phyloP scores from a whole-genome alignment of 208 protist species.

The Endotrypanum monterogeii region DNA sequence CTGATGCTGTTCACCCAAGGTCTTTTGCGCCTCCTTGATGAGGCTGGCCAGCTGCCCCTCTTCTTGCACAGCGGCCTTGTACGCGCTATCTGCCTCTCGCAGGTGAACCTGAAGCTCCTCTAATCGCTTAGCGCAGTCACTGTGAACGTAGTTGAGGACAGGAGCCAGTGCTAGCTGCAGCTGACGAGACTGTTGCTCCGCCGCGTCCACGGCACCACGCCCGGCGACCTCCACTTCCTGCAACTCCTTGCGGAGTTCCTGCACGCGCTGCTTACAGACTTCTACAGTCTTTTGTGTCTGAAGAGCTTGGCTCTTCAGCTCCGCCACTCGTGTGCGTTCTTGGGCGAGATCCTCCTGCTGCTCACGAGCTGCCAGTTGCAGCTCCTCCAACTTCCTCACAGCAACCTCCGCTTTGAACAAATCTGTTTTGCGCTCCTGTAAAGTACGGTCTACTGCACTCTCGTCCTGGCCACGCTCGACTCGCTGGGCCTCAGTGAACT shows the following conservation, averaged over 20 bases:
- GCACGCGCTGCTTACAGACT: constrained; percentile 14
- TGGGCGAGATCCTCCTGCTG: constrained; percentile 31
- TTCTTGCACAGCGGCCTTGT: constrained; percentile 20
- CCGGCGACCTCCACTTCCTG: constrained; percentile 12
- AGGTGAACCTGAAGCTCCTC: constrained; percentile 35
- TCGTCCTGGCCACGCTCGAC: constrained; percentile 47
- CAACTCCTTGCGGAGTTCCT: constrained; percentile 12
- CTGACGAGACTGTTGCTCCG: constrained; percentile 23
- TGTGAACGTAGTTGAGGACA: constrained; percentile 43
- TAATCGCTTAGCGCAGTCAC: constrained; percentile 20
- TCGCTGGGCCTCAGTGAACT: constrained; percentile 62
- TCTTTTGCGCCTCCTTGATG: constrained; percentile 40
- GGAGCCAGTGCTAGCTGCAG: constrained; percentile 34
- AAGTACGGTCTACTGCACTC: constrained; percentile 27
- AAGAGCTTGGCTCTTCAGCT: constrained; percentile 28
- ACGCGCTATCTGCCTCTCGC: constrained; percentile 21
- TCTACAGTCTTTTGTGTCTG: constrained; percentile 17
- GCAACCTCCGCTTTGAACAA: constrained; percentile 46
- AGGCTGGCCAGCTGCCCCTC: constrained; percentile 25
- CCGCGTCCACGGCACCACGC: constrained; percentile 9
- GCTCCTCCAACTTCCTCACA: constrained; percentile 41
- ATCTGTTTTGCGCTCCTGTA: constrained; percentile 38
- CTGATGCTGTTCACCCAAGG: constrained; percentile 48
- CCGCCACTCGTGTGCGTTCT: constrained; percentile 38
- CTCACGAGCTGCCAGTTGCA: constrained; percentile 31